Conservation (phyloP, 108 stramenopile species). For the Cylindrotheca closterium region DNA sequence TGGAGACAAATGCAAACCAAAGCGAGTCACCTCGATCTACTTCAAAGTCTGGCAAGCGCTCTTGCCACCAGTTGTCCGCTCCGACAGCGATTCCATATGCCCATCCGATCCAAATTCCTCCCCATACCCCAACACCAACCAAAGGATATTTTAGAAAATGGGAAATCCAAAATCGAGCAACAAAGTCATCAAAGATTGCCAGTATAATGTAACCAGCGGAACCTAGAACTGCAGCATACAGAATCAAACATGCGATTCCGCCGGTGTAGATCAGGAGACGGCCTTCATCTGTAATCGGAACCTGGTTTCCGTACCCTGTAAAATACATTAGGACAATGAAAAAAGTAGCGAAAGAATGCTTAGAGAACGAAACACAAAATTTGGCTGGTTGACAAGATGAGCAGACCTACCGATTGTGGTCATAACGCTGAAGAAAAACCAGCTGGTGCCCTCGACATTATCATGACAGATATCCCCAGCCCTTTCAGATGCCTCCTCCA, state of each 20-base stretch:
- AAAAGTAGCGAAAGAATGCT: background rate
- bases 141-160: background rate
- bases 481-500: slow-evolving; percentile 17
- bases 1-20: slow-evolving; percentile 48
- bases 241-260: slow-evolving; percentile 38
- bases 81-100: slow-evolving; percentile 24
- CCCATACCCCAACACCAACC: slow-evolving; percentile 29
- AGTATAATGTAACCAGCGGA: slow-evolving; percentile 30
- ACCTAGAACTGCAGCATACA: slow-evolving; percentile 33
- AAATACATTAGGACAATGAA: slow-evolving; percentile 23
- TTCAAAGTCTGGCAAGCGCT: slow-evolving; percentile 8
- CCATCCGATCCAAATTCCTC: slow-evolving; percentile 23
- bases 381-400: background rate
- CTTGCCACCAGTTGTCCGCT: slow-evolving; percentile 7
- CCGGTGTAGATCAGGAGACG: slow-evolving; percentile 30
- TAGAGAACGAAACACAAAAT: background rate
- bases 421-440: slow-evolving; percentile 36
- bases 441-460: slow-evolving; percentile 5
- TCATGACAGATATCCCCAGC: slow-evolving; percentile 2
- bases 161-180: slow-evolving; percentile 7
- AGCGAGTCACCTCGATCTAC: slow-evolving; percentile 27
- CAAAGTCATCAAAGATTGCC: slow-evolving; percentile 32
- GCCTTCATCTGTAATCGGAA: slow-evolving; percentile 35
- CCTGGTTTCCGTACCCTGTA: slow-evolving; percentile 55
- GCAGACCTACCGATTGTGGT: slow-evolving; percentile 3